A percentile compares a stretch with the other conserved stretches of the same genome.
These are phyloP conservation scores for Aspergillus sp. DNA, from an alignment of 2,329 filamentous ascomycete species.

Conservation along the genomic window DNA sequence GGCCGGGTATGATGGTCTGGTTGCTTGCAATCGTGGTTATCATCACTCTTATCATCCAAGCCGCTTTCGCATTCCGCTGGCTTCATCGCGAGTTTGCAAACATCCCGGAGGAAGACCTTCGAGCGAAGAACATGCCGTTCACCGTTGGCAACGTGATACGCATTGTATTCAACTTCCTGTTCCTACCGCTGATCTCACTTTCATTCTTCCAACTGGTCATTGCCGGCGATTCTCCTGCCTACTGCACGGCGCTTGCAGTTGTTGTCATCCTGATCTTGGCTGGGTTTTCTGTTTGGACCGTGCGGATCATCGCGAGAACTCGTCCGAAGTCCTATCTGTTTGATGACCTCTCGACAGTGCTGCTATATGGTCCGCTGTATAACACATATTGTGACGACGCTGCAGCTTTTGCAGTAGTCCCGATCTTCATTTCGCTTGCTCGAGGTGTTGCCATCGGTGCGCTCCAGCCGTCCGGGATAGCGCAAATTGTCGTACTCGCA, in stretches of 20 bases:
- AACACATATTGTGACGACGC: constrained; percentile 97
- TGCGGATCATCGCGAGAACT: constrained; percentile 75
- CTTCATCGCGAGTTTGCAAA: constrained; percentile 67
- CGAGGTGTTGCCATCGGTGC: constrained; percentile 89
- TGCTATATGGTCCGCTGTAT: constrained; percentile 89
- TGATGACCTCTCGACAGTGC: constrained; percentile 84
- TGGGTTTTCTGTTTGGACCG: constrained; percentile 72
- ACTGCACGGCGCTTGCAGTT: constrained; percentile 70
- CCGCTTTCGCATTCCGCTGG: constrained; percentile 76
- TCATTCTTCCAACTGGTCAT: constrained; percentile 91
- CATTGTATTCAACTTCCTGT: constrained; percentile 87
- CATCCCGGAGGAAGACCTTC: constrained; percentile 79
- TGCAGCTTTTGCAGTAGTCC: constrained; percentile 83
- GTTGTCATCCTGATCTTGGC: constrained; percentile 71
- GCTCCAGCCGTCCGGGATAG: constrained; percentile 87
- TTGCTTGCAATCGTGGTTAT: constrained; percentile 71
- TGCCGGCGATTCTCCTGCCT: constrained; percentile 63
- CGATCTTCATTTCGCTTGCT: constrained; percentile 78
- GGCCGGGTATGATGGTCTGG: constrained; percentile 93
- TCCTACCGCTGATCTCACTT: constrained; percentile 79
- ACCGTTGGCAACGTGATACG: constrained; percentile 75
- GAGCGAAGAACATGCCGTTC: constrained; percentile 89
- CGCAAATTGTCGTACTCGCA: constrained; percentile 85
- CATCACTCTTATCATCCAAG: constrained; percentile 68
- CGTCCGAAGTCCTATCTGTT: constrained; percentile 84